phyloP scores from a whole-genome alignment of 225 moss, liverwort and hornwort genomes.

The Climacium dendroides region DNA sequence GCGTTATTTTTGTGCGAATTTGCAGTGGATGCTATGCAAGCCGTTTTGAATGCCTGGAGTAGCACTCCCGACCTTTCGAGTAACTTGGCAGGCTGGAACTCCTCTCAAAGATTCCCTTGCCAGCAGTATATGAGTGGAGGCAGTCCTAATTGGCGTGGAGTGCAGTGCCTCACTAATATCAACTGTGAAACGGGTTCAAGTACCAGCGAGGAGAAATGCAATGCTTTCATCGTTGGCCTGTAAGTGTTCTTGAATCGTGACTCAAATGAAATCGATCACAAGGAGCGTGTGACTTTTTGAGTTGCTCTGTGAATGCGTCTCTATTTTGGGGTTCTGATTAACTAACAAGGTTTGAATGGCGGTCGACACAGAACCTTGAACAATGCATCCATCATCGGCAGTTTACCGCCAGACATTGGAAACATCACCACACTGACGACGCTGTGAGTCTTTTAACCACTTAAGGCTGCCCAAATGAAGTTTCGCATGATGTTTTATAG shows the following conservation, averaged over 20 bases:
- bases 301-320: neutral
- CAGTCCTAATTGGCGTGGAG: neutral
- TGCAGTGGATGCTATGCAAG: neutral
- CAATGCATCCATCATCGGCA: neutral
- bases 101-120: neutral
- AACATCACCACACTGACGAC: neutral
- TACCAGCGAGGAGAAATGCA: fast-evolving
- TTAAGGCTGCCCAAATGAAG: neutral
- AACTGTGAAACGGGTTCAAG: fast-evolving
- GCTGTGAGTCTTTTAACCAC: neutral
- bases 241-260: neutral
- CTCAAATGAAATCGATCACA: neutral
- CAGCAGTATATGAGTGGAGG: neutral
- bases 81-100: constrained; percentile 8
- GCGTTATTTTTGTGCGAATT: neutral
- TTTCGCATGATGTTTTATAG: neutral
- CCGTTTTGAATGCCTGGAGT: neutral
- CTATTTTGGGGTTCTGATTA: neutral
- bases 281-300: neutral
- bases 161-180: neutral
- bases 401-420: neutral
- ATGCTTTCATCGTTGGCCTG: neutral
- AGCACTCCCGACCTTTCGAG: neutral
- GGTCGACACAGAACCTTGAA: neutral
- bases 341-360: neutral